A percentile compares a stretch with the other conserved stretches of the same genome.
phyloP scores from a whole-genome alignment of 495 filamentous ascomycete genomes.

The Penicillium mononematosum region DNA sequence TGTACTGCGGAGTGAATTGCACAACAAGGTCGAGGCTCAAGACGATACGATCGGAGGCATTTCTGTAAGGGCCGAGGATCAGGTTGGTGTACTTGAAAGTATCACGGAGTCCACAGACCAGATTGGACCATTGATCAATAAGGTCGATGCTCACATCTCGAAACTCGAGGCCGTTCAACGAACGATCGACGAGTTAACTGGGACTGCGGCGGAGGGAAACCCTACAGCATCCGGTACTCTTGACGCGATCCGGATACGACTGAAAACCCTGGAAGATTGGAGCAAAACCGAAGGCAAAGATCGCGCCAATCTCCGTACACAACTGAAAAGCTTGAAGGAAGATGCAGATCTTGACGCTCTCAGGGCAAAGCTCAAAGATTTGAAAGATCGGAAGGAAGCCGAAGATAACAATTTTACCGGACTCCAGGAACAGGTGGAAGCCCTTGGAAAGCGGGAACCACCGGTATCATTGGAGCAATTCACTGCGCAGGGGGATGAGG shows the following conservation, averaged over 20 bases:
- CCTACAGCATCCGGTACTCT: neutral
- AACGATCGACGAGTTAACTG: neutral
- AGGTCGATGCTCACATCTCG: neutral
- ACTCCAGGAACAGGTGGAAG: neutral
- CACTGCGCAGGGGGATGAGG: neutral
- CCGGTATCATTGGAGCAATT: neutral
- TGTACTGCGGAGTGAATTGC: neutral
- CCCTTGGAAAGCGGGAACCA: neutral
- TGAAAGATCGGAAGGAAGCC: neutral
- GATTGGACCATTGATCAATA: neutral
- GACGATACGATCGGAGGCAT: neutral
- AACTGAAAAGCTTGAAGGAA: neutral
- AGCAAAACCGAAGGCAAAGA: neutral
- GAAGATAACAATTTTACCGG: neutral
- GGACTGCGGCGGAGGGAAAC: neutral
- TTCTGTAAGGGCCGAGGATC: neutral
- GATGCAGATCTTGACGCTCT: too few species aligned
- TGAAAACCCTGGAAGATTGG: neutral
- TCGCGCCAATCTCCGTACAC: neutral
- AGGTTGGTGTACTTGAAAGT: neutral
- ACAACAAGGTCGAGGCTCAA: neutral
- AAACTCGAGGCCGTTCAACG: neutral
- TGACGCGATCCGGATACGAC: neutral
- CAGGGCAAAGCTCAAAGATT: neutral
- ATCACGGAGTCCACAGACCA: neutral